Evolutionary conservation across 331 rosid genomes (phyloP).

Genomic region (Malus hybrid): DNA sequence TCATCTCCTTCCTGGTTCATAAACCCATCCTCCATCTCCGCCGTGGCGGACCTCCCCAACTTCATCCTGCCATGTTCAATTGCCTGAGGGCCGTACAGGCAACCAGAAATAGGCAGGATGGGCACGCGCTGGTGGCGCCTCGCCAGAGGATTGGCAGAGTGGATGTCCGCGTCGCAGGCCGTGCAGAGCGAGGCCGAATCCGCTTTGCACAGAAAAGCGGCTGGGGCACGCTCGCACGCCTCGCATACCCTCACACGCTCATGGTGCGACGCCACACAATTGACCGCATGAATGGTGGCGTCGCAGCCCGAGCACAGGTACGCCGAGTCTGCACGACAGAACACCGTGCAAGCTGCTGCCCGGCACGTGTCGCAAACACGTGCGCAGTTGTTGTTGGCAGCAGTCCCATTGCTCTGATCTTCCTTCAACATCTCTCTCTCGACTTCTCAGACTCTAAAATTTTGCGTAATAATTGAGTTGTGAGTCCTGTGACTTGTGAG

Average conservation of each 20-base stretch:
- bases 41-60: background rate
- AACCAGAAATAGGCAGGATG: conserved; percentile 45
- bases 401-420: conserved; percentile 8
- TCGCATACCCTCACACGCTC: conserved; percentile 87
- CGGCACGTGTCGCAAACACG: conserved; percentile 66
- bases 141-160: conserved; percentile 87
- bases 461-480: background rate
- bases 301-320: conserved; percentile 59
- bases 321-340: conserved; percentile 57
- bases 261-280: conserved; percentile 45
- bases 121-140: conserved; percentile 96
- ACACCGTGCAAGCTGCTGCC: conserved; percentile 47
- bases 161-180: conserved; percentile 76
- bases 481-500: background rate
- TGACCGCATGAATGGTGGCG: conserved; percentile 46
- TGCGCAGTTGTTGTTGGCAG: conserved; percentile 21
- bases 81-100: conserved; percentile 16
- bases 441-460: background rate
- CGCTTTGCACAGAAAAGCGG: conserved; percentile 81
- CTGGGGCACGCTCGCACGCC: conserved; percentile 83
- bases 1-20: conserved; percentile 29
- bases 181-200: conserved; percentile 84
- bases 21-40: conserved; percentile 15
- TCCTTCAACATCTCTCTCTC: conserved; percentile 30
- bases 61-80: background rate